Percentiles rank a stretch among this genome's conserved stretches.
Conservation (phyloP, 495 filamentous ascomycete genomes). For the Immersiella caudata region DNA sequence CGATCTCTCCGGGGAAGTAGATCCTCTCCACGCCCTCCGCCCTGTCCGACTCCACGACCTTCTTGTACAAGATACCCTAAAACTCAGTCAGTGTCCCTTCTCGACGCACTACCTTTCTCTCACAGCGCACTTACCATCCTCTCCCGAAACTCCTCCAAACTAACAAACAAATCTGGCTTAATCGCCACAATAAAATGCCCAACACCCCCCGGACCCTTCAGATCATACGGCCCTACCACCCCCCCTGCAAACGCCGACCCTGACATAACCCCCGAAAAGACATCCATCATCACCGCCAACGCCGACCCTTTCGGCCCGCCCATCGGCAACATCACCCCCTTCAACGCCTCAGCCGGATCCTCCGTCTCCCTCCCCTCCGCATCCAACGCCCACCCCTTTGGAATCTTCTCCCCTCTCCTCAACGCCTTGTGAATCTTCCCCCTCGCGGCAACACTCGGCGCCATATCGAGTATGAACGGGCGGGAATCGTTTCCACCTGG, state of each 20-base stretch:
- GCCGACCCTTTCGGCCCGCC: conserved; percentile 76
- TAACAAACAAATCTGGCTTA: conserved; percentile 77
- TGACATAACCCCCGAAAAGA: conserved; percentile 75
- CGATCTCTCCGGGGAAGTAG: conserved; percentile 79
- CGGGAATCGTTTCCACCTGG: conserved; percentile 50
- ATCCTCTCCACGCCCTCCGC: conserved; percentile 73
- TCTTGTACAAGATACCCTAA: conserved; percentile 62
- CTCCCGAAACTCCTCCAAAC: conserved; percentile 65
- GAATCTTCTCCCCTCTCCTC: conserved; percentile 72
- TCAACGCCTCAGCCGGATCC: conserved; percentile 65
- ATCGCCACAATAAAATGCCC: conserved; percentile 77
- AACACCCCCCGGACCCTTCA: conserved; percentile 66
- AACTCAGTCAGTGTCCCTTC: neutral
- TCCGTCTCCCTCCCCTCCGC: conserved; percentile 66
- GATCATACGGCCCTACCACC: conserved; percentile 74
- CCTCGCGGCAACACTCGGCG: conserved; percentile 69
- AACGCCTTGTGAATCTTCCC: conserved; percentile 78
- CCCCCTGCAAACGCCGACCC: conserved; percentile 71
- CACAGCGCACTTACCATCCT: conserved; percentile 52
- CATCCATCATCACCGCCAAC: conserved; percentile 80
- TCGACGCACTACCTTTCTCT: neutral
- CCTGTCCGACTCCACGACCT: conserved; percentile 65
- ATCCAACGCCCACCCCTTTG: conserved; percentile 73
- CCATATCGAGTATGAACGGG: conserved; percentile 78
- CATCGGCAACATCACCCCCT: conserved; percentile 79